A percentile compares a stretch with the other conserved stretches of the same genome.
These are phyloP conservation scores for Fusarium duplospermum DNA, from an alignment of 2,329 filamentous ascomycete genomes.

Conservation along the genomic window DNA sequence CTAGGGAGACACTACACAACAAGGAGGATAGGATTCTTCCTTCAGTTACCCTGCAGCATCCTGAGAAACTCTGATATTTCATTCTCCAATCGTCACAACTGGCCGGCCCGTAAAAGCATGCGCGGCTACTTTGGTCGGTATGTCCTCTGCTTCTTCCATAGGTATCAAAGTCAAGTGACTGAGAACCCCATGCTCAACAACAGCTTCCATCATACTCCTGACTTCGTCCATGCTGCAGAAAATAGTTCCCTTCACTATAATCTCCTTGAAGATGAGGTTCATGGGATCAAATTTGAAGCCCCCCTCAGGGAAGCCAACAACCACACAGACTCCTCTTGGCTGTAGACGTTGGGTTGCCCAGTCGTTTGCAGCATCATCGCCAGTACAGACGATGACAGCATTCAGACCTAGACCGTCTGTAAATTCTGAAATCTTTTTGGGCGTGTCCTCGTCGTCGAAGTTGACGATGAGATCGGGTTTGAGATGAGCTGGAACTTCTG, in stretches of 20 bases:
- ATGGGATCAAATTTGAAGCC: slow-evolving; percentile 34
- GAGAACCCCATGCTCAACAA: slow-evolving; percentile 17
- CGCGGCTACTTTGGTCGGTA: slow-evolving; percentile 10
- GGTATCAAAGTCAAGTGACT: slow-evolving; percentile 27
- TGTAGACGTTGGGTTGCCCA: slow-evolving; percentile 29
- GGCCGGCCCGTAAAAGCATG: slow-evolving; percentile 11
- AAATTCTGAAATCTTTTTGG: slow-evolving; percentile 26
- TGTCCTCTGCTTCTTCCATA: slow-evolving; percentile 25
- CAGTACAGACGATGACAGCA: slow-evolving; percentile 28
- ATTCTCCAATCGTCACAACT: slow-evolving; percentile 18
- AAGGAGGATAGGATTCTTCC: not conserved
- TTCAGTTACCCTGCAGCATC: not conserved
- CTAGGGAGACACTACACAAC: not conserved
- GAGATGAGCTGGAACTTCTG: slow-evolving; percentile 26
- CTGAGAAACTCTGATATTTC: not conserved
- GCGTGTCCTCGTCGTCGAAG: slow-evolving; percentile 6
- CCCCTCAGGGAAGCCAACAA: slow-evolving; percentile 26
- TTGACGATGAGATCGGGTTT: slow-evolving; percentile 29
- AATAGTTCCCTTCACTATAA: slow-evolving; percentile 24
- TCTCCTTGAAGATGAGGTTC: slow-evolving; percentile 27
- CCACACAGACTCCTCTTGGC: slow-evolving; percentile 21
- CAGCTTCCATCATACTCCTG: slow-evolving; percentile 22
- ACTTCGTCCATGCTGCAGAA: slow-evolving; percentile 32
- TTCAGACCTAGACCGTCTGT: slow-evolving; percentile 25
- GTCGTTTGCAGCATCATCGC: slow-evolving; percentile 29